Evolutionary conservation across 305 asterid genomes (phyloP).

Genomic region (Solanum aculeatissimum): DNA sequence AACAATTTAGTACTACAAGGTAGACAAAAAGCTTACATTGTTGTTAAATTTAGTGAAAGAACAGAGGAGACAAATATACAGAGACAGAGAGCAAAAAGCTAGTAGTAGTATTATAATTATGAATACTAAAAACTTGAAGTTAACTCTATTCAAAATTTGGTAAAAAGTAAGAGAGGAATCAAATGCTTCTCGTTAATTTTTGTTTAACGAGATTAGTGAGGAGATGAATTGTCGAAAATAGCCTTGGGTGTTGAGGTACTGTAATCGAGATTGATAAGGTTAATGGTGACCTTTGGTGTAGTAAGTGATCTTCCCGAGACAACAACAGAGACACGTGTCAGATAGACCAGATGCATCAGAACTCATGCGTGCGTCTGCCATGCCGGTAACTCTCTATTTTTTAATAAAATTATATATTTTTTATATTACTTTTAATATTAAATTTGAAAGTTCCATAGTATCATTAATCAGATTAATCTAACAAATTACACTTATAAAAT

Average conservation of each 20-base stretch:
- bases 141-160: background rate
- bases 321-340: background rate
- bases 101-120: background rate
- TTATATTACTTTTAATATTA: no score
- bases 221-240: background rate
- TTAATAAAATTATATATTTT: no score
- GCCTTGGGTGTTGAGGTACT: background rate
- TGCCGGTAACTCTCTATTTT: background rate
- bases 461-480: no score
- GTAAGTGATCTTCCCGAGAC: background rate
- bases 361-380: background rate
- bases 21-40: conserved; percentile 7
- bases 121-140: background rate
- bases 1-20: background rate
- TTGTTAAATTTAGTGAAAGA: conserved; percentile 20
- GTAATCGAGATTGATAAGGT: background rate
- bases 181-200: background rate
- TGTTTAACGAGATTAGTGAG: background rate
- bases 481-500: no score
- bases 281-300: background rate
- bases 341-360: background rate
- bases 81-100: background rate
- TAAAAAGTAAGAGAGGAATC: background rate
- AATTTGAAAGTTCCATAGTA: no score
- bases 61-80: conserved; percentile 4